Base-by-base conservation (phyloP, 495 filamentous ascomycete genomes). In the Aspergillus sclerotioniger region DNA sequence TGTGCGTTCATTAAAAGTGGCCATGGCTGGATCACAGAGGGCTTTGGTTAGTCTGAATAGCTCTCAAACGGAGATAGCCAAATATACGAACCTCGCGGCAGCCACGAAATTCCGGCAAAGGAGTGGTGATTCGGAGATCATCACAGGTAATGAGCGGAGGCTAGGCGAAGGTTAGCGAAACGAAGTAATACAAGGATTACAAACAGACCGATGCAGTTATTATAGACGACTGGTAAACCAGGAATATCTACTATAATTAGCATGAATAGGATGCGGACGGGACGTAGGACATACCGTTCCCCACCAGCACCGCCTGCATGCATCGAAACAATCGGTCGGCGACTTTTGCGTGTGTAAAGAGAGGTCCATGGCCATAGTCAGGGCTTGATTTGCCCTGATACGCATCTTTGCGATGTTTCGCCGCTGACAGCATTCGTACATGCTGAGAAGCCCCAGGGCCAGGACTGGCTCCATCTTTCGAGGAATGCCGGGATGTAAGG, bases 381-480 rank as follows among this genome's bases (percentile, higher is more conserved):
- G 54, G 19, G 79, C 77, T 21, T 77, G 76, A 8, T 75, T 73
- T 6, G 76, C 72, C 35, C 76, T 68, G 48, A 67, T 67, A n/a
- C 72, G 66, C 79, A 80, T 79, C 53, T 78, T 78, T 48, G 71
- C 65, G 56, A 76, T 64, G 63, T 78, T 81, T 2, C 80, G 80
- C 9, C 80, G 69, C 48, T 84, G 80, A 19, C 72, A 73, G 65
- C 81, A 82, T 64, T 84, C 81, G 58, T 83, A 84, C 1, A 78
- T 65, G 52, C 73, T 76, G 2, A 84, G 70, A 0, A 81, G 53
- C 1, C 78, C 61, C 13, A 83, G 71, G 25, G 81, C 78, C 17
- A 83, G 68, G 15, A 82, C 67, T 29, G 71, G 73, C 59, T 82
- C 77, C 13, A 80, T 50, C 20, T 76, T 72, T 13, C 72, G 33